Evolutionary conservation across 2,329 filamentous ascomycete species (phyloP).

Genomic region (Pseudogymnoascus sp.): DNA sequence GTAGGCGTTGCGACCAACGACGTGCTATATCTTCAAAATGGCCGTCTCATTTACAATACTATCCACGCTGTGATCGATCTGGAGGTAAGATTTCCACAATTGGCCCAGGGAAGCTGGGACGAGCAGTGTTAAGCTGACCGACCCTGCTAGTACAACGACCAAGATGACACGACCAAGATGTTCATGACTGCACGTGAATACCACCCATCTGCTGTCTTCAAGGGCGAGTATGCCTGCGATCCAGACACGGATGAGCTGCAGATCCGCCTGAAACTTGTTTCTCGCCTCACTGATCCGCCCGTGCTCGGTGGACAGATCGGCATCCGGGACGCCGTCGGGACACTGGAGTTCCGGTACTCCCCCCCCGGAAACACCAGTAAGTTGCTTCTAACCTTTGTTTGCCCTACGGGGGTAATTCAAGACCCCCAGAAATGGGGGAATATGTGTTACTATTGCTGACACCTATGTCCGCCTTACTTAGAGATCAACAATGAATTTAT

Average conservation of each 20-base stretch:
- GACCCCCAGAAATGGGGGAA: background rate
- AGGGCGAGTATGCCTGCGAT: slow-evolving; percentile 38
- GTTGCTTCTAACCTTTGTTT: background rate
- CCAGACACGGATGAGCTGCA: slow-evolving; percentile 37
- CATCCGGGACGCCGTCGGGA: slow-evolving; percentile 34
- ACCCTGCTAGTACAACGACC: slow-evolving; percentile 33
- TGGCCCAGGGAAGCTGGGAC: background rate
- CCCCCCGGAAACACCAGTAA: slow-evolving; percentile 36
- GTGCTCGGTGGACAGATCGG: slow-evolving; percentile 36
- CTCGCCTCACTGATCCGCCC: slow-evolving; percentile 24
- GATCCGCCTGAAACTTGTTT: slow-evolving; percentile 33
- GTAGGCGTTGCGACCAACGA: slow-evolving; percentile 34
- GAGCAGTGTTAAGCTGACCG: background rate
- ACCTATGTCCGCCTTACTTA: background rate
- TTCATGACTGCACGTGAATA: slow-evolving; percentile 43
- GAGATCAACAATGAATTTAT: slow-evolving; percentile 13
- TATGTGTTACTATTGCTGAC: slow-evolving; percentile 14
- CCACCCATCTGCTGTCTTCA: slow-evolving; percentile 35
- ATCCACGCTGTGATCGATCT: slow-evolving; percentile 40
- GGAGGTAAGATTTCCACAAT: slow-evolving; percentile 31
- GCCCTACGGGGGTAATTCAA: background rate
- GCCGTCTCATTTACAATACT: slow-evolving; percentile 32
- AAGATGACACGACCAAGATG: slow-evolving; percentile 43
- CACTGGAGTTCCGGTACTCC: slow-evolving; percentile 40
- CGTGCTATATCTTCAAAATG: slow-evolving; percentile 34